These are phyloP conservation scores for Helminthosporium solani DNA, from an alignment of 2,329 filamentous ascomycete genomes.

Conservation along the genomic window DNA sequence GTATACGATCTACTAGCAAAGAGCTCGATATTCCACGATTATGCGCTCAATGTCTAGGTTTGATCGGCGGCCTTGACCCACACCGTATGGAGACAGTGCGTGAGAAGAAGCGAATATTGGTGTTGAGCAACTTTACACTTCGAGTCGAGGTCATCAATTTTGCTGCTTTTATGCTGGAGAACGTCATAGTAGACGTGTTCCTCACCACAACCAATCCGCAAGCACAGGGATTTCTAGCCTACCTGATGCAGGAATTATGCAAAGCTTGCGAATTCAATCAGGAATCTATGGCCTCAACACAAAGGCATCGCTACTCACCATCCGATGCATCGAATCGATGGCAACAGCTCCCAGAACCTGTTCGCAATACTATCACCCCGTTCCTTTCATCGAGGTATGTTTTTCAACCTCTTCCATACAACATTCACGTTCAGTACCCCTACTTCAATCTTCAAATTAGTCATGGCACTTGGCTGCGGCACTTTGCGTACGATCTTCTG, in stretches of 20 bases:
- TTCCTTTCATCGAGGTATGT: constrained; percentile 84
- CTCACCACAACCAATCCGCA: constrained; percentile 84
- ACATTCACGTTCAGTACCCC: constrained; percentile 60
- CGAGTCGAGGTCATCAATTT: constrained; percentile 81
- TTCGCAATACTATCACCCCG: constrained; percentile 80
- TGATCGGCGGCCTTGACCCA: constrained; percentile 88
- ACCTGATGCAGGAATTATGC: constrained; percentile 89
- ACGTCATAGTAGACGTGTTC: constrained; percentile 88
- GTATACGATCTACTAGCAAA: constrained; percentile 72
- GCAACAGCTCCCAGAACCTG: constrained; percentile 72
- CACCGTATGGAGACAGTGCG: constrained; percentile 81
- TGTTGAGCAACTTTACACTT: constrained; percentile 81
- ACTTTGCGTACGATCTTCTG: constrained; percentile 78
- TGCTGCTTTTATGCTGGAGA: constrained; percentile 77
- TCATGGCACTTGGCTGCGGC: constrained; percentile 80
- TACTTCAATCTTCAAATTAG: constrained; percentile 68
- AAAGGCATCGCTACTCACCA: constrained; percentile 54
- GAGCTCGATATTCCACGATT: constrained; percentile 68
- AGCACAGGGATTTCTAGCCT: constrained; percentile 88
- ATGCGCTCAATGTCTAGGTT: constrained; percentile 79
- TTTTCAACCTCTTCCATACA: constrained; percentile 50
- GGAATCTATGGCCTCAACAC: constrained; percentile 48
- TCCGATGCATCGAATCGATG: constrained; percentile 71
- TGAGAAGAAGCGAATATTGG: constrained; percentile 78
- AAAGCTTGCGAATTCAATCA: constrained; percentile 70